These are phyloP conservation scores for Suillus luteus DNA, from an alignment of 768 basidiomycete genomes.

Conservation along the genomic window DNA sequence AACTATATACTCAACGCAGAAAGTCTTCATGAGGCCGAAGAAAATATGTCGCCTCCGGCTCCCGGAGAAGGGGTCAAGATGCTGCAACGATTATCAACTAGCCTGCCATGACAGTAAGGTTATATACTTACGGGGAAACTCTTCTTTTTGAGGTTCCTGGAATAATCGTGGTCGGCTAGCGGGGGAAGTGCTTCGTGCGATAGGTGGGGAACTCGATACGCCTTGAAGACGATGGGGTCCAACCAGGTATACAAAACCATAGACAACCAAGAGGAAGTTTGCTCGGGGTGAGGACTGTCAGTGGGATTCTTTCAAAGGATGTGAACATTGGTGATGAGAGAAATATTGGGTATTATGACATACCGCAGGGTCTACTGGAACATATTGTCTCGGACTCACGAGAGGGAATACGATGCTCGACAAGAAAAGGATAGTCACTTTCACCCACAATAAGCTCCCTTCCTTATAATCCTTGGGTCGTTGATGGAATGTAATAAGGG, in stretches of 20 bases:
- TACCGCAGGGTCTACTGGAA: constrained; percentile 51
- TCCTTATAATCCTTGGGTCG: constrained; percentile 50
- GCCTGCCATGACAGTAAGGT: background rate
- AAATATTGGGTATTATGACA: background rate
- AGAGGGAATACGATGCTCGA: constrained; percentile 54
- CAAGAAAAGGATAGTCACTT: constrained; percentile 47
- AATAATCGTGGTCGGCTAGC: constrained; percentile 49
- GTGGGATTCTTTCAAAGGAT: constrained; percentile 23
- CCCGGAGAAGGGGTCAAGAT: constrained; percentile 27
- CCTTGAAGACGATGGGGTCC: constrained; percentile 49
- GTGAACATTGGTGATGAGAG: background rate
- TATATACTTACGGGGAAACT: constrained; percentile 34
- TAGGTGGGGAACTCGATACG: constrained; percentile 46
- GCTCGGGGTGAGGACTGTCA: constrained; percentile 38
- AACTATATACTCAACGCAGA: constrained; percentile 14
- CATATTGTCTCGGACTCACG: constrained; percentile 55
- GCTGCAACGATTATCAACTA: constrained; percentile 19
- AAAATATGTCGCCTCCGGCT: constrained; percentile 18
- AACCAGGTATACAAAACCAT: constrained; percentile 51
- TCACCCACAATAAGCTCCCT: constrained; percentile 54
- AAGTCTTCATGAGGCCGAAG: constrained; percentile 19
- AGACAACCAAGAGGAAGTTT: constrained; percentile 40
- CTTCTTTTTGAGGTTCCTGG: constrained; percentile 35
- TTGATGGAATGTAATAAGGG: constrained; percentile 55
- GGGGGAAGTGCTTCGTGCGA: constrained; percentile 45